phyloP scores from a whole-genome alignment of 2,329 filamentous ascomycete species.

The Aciculosporium take region DNA sequence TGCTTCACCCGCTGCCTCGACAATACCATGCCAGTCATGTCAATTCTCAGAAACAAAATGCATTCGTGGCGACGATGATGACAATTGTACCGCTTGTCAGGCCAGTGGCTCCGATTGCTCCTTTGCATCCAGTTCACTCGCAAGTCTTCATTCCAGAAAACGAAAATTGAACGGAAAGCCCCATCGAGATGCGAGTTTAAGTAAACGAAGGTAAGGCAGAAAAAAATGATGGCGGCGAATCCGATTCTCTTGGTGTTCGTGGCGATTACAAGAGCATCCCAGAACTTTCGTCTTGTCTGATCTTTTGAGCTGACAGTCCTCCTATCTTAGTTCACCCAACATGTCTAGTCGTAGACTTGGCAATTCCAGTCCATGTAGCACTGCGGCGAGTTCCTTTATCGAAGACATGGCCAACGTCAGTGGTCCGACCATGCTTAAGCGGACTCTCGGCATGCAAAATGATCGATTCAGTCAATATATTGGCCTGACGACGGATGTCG shows the following conservation, averaged over 20 bases:
- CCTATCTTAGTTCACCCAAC: constrained; percentile 37
- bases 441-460: constrained; percentile 60
- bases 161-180: constrained; percentile 57
- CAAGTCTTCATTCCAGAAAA: constrained; percentile 56
- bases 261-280: not conserved
- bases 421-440: constrained; percentile 49
- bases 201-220: constrained; percentile 54
- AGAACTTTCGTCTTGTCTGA: not conserved
- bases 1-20: constrained; percentile 25
- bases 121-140: constrained; percentile 45
- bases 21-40: constrained; percentile 58
- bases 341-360: constrained; percentile 36
- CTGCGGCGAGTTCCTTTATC: constrained; percentile 45
- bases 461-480: constrained; percentile 75
- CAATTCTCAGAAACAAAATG: constrained; percentile 61
- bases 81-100: constrained; percentile 63
- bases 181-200: constrained; percentile 38
- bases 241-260: not conserved
- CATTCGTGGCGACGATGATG: constrained; percentile 59
- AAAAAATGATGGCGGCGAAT: constrained; percentile 2
- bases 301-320: not conserved
- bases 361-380: constrained; percentile 46
- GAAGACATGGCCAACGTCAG: constrained; percentile 60
- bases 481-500: constrained; percentile 69
- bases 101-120: constrained; percentile 68